Percentiles rank a stretch among this genome's conserved stretches.
Evolutionary conservation across 2,329 filamentous ascomycete genomes (phyloP).

Genomic region (Akanthomyces muscarius): DNA sequence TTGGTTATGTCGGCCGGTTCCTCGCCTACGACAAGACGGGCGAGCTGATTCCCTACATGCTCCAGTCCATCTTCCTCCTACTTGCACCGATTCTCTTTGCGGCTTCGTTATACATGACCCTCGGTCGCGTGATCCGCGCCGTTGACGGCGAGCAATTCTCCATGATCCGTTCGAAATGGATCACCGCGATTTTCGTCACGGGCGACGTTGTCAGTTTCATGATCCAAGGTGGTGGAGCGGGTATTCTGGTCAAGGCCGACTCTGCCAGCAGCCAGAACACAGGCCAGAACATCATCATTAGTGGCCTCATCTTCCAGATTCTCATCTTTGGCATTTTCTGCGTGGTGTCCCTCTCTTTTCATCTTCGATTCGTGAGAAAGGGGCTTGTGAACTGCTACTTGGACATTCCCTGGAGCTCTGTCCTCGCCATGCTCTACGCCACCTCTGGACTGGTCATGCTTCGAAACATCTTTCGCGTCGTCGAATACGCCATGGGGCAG

Average conservation of each 20-base stretch:
- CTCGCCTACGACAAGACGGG: constrained; percentile 33
- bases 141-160: constrained; percentile 24
- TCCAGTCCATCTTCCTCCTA: constrained; percentile 37
- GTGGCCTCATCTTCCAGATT: constrained; percentile 53
- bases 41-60: constrained; percentile 36
- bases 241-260: constrained; percentile 24
- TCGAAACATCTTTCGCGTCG: constrained; percentile 39
- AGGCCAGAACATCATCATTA: constrained; percentile 47
- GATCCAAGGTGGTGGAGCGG: constrained; percentile 30
- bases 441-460: constrained; percentile 37
- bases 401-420: constrained; percentile 30
- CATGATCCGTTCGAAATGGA: constrained; percentile 24
- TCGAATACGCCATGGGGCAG: constrained; percentile 43
- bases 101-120: constrained; percentile 43
- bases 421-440: constrained; percentile 34
- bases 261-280: constrained; percentile 25
- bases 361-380: constrained; percentile 25
- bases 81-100: constrained; percentile 43
- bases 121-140: constrained; percentile 34
- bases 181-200: constrained; percentile 31
- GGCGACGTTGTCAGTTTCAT: constrained; percentile 30
- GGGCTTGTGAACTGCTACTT: neutral
- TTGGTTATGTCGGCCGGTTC: constrained; percentile 37
- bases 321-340: constrained; percentile 51
- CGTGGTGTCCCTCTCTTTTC: constrained; percentile 41